Evolutionary conservation across 2,329 filamentous ascomycete genomes (phyloP).

Genomic region (Fusarium udum): DNA sequence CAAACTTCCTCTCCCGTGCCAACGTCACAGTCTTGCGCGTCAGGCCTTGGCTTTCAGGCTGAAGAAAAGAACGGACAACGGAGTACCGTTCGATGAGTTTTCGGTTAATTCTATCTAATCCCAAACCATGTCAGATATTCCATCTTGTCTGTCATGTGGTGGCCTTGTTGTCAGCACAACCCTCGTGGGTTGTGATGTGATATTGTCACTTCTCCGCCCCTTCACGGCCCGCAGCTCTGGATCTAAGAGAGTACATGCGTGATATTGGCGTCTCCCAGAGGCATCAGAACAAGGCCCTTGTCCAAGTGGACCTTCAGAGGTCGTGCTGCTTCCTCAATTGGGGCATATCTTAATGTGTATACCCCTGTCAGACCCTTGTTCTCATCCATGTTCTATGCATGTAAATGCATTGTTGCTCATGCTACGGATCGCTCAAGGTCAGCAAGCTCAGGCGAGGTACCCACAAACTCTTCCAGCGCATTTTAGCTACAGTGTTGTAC

Average conservation of each 20-base stretch:
- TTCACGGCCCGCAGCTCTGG: constrained; percentile 20
- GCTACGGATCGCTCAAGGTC: constrained; percentile 20
- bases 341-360: constrained; percentile 25
- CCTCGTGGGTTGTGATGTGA: constrained; percentile 21
- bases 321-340: constrained; percentile 38
- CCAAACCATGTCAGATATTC: constrained; percentile 26
- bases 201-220: constrained; percentile 30
- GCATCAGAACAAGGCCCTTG: constrained; percentile 21
- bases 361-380: constrained; percentile 27
- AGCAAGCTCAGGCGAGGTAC: constrained; percentile 30
- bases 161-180: constrained; percentile 23
- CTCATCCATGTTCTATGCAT: constrained; percentile 34
- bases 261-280: constrained; percentile 16
- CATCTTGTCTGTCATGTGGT: constrained; percentile 9
- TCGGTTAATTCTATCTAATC: constrained; percentile 4
- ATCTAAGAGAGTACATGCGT: constrained; percentile 2
- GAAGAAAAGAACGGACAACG: constrained; percentile 1
- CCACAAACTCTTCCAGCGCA: constrained; percentile 32
- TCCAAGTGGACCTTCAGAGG: constrained; percentile 21
- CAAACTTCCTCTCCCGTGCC: constrained; percentile 2
- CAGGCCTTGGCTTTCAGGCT: constrained; percentile 25
- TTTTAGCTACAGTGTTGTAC: constrained; percentile 36
- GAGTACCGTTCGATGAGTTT: constrained; percentile 12
- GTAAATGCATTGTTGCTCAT: constrained; percentile 38
- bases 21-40: constrained; percentile 26